These are phyloP conservation scores for Eragrostis curvula DNA, from an alignment of 176 grass and related monocot species.

Conservation along the genomic window DNA sequence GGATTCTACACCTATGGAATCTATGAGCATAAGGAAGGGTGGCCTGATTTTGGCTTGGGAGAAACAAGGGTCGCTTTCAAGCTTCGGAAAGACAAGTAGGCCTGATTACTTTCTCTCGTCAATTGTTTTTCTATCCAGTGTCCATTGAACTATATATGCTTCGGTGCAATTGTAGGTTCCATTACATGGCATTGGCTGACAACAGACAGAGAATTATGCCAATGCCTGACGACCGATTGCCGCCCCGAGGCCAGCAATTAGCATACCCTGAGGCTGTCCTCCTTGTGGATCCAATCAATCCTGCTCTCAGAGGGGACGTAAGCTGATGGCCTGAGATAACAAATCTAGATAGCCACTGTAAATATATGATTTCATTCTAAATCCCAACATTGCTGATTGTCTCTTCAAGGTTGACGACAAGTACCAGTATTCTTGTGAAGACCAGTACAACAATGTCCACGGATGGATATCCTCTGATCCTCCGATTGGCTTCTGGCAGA, in stretches of 20 bases:
- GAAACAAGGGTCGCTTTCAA: conserved; percentile 95
- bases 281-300: conserved; percentile 78
- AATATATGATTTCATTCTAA: conserved; percentile 17
- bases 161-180: conserved; percentile 68
- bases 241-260: conserved; percentile 71
- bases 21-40: conserved; percentile 78
- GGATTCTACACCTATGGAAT: conserved; percentile 98
- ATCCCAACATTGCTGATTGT: conserved; percentile 19
- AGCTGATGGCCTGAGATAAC: neutral
- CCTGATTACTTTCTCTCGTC: neutral
- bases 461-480: conserved; percentile 91
- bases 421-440: conserved; percentile 90
- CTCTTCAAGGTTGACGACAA: conserved; percentile 90
- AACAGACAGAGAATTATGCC: conserved; percentile 93
- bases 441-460: conserved; percentile 90
- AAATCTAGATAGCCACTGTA: conserved; percentile 5
- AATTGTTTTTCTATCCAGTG: conserved; percentile 17
- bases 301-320: conserved; percentile 87
- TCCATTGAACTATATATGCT: conserved; percentile 5
- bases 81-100: conserved; percentile 96
- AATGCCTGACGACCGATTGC: conserved; percentile 81
- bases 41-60: conserved; percentile 82
- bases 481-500: conserved; percentile 93
- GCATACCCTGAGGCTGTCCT: conserved; percentile 94
- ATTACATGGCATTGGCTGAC: conserved; percentile 93